Evolutionary conservation across 1,284 basidiomycete species (phyloP).

Genomic region (Mrakiaceae sp.): DNA sequence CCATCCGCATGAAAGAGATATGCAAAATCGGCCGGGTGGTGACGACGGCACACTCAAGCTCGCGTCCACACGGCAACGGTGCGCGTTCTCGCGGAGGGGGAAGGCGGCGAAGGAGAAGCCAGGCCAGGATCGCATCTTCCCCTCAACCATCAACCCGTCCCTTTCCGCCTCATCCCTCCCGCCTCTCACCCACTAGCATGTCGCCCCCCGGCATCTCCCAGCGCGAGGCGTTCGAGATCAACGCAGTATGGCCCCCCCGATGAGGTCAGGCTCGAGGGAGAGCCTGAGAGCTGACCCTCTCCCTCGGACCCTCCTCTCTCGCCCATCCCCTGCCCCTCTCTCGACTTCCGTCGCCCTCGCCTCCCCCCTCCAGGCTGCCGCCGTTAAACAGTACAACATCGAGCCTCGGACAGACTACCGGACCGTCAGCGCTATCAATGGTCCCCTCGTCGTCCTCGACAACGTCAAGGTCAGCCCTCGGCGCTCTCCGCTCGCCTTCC

Average conservation of each 20-base stretch:
- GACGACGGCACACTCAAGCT: too few species aligned
- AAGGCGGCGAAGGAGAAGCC: background rate
- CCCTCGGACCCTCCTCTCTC: background rate
- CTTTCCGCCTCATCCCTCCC: background rate
- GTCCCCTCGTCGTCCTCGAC: conserved; percentile 90
- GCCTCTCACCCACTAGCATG: background rate
- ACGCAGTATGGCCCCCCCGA: conserved; percentile 26
- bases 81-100: too few species aligned
- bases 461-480: conserved; percentile 74
- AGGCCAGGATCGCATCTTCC: background rate
- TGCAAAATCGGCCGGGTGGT: background rate
- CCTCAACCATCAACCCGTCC: background rate
- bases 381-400: conserved; percentile 41
- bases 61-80: too few species aligned
- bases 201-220: conserved; percentile 35
- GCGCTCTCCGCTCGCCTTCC: background rate
- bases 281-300: background rate
- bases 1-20: background rate
- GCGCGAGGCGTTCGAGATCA: conserved; percentile 38
- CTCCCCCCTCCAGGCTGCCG: conserved; percentile 28
- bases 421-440: conserved; percentile 92
- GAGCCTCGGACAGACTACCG: conserved; percentile 88
- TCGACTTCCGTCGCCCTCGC: background rate
- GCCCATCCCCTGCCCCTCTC: background rate
- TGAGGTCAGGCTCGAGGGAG: conserved; percentile 14